phyloP scores from a whole-genome alignment of 2,329 filamentous ascomycete genomes.

The Ceratocystis variospora region DNA sequence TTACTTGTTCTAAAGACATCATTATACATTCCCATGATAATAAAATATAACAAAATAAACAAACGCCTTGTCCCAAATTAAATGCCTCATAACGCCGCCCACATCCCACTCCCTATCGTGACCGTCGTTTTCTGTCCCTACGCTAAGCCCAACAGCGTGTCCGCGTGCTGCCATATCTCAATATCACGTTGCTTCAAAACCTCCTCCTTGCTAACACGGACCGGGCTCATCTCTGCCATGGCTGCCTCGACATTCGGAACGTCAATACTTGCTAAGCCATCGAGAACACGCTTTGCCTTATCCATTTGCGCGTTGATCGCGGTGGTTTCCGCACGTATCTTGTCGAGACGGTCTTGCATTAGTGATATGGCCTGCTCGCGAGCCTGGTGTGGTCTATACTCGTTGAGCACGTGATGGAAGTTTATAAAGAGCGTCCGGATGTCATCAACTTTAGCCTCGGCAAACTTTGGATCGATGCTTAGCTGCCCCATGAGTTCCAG shows the following conservation, averaged over 20 bases:
- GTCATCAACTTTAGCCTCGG: slow-evolving; percentile 59
- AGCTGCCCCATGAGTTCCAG: slow-evolving; percentile 67
- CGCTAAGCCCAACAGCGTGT: neutral
- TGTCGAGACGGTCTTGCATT: slow-evolving; percentile 74
- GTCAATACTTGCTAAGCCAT: slow-evolving; percentile 47
- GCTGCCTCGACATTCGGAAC: slow-evolving; percentile 17
- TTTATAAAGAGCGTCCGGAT: slow-evolving; percentile 76
- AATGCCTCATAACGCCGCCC: neutral
- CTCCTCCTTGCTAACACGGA: neutral
- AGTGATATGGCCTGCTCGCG: slow-evolving; percentile 72
- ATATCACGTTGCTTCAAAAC: slow-evolving; percentile 4
- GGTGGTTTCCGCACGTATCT: slow-evolving; percentile 57
- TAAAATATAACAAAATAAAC: neutral
- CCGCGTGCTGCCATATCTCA: slow-evolving; percentile 10
- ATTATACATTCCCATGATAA: neutral
- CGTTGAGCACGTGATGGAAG: slow-evolving; percentile 83
- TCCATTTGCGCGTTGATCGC: slow-evolving; percentile 52
- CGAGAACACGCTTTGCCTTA: slow-evolving; percentile 60
- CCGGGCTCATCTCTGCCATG: neutral
- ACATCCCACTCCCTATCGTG: neutral
- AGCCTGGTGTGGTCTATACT: slow-evolving; percentile 87
- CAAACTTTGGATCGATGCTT: slow-evolving; percentile 49
- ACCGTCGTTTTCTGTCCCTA: neutral
- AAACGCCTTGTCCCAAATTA: neutral
- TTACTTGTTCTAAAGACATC: neutral